Evolutionary conservation across 176 grass and related monocot species (phyloP), one percentile per base, ranked within the genome.

Genomic region (Musa beccarii): DNA sequence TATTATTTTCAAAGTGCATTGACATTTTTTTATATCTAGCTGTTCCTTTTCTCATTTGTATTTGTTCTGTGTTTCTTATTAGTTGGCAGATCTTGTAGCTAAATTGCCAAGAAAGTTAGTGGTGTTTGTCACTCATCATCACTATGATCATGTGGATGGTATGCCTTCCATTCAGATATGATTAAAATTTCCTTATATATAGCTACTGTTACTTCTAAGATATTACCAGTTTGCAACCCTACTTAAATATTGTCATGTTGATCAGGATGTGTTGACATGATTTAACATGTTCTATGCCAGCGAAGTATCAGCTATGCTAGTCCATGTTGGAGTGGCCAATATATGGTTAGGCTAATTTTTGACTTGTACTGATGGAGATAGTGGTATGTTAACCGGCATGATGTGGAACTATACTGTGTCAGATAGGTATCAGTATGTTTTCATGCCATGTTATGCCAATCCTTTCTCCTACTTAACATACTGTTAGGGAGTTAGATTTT

Each of bases 71-170:
- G 77, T 17, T 75, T 55, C 72, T 92, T 19, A 90, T 80, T 84
- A 98, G 94, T 80, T 98, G 74, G 88, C 85, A 89, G 95, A 91
- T 82, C 81, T 98, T 63, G 69, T 93, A 56, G 62, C 87, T 77
- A 83, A 78, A 69, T 86, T 98, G 73, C 95, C 95, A 62, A 87
- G 82, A 87, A 93, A 87, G 82, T 89, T 98, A 76, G 9, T 98
- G 57, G 82, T 98, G 25, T 89, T 98, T 84, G 86, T 98, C 79
- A 98, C 90, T 34, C 95, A 93, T 89, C 95, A 98, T 83, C 95
- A 98, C 71, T 65, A 84, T 77, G 90, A 98, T 86, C 95, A 98
- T 69, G 66, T 91, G 20, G 84, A 98, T 69, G 95, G 90, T 98
- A 97, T 25, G 87, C 61, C 68, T 75, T 79, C 17, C 63, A 24